Base-by-base conservation (phyloP, 2,329 filamentous ascomycete species). In the Exophiala calicioides region DNA sequence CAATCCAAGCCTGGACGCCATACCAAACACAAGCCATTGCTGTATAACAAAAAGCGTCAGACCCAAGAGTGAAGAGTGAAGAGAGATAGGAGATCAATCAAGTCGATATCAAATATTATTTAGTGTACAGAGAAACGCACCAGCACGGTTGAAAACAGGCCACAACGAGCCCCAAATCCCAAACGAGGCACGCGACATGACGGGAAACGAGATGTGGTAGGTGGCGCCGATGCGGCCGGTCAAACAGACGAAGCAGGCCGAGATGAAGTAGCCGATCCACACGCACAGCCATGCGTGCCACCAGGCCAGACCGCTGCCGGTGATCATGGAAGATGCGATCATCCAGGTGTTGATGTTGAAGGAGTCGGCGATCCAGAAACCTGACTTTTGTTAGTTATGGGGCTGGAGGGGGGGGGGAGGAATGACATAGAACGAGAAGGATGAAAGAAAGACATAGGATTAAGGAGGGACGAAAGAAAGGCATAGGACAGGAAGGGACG, bases 71-170 rank as follows among this genome's bases (percentile, higher is more conserved):
- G n/a, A n/a, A n/a, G n/a, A n/a, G n/a, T n/a, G 7, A 86, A 24
- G 19, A 21, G 29, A 47, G 18, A 36, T 16, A 47, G 8, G 18
- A 21, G 5, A 46, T 9, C 9, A 93, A 87, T 40, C 87, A 87
- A 54, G 1, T 87, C 86, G 78, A 94, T 91, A 3, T n/a, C n/a
- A n/a, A n/a, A n/a, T n/a, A n/a, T n/a, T n/a, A n/a, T n/a, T n/a
- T n/a, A n/a, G n/a, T n/a, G n/a, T n/a, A n/a, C n/a, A n/a, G n/a
- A n/a, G n/a, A n/a, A n/a, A n/a, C n/a, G n/a, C n/a, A n/a, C 82
- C 88, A n/a, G 88, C 86, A 31, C 90, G 81, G 62, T 95, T 95
- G 57, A 95, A 84, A 0, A 95, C 83, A 0, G 90, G 89, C 90
- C 90, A 95, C 40, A 95, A 68, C 20, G 83, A 84, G 12, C 71